A percentile compares a stretch with the other conserved stretches of the same genome.
Conservation (phyloP, 768 basidiomycete species). For the Trametes cubensis region DNA sequence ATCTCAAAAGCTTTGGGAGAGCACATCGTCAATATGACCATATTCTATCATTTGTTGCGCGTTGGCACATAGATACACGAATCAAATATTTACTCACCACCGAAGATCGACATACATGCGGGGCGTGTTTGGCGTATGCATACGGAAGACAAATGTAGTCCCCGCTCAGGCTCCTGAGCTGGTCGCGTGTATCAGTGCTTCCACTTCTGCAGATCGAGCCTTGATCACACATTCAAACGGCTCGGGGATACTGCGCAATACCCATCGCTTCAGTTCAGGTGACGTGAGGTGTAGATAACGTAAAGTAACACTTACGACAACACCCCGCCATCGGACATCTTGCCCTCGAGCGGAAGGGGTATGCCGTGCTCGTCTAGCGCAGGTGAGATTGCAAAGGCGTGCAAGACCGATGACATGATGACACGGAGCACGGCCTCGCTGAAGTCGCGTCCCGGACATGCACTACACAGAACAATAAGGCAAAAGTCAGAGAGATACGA, state of each 20-base stretch:
- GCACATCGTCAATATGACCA: too few species aligned
- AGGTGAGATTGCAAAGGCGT: background rate
- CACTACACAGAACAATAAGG: background rate
- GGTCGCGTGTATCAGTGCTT: background rate
- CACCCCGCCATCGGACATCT: slow-evolving; percentile 1
- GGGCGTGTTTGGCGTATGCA: too few species aligned
- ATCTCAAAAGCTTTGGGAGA: too few species aligned
- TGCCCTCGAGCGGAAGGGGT: background rate
- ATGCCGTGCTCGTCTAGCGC: background rate
- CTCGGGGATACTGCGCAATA: background rate
- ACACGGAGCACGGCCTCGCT: background rate
- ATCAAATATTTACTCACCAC: too few species aligned
- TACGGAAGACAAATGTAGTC: too few species aligned
- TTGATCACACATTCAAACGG: slow-evolving; percentile 6
- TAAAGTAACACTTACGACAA: background rate
- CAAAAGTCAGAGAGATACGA: background rate
- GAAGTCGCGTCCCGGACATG: slow-evolving; percentile 12
- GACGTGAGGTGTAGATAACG: too few species aligned
- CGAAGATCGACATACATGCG: too few species aligned
- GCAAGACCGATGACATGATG: slow-evolving; percentile 4
- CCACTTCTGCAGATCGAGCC: background rate
- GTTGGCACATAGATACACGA: too few species aligned
- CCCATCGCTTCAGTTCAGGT: background rate
- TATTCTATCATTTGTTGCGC: too few species aligned
- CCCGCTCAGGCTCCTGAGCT: background rate